These are phyloP conservation scores for Rhododendron simsii DNA, from an alignment of 148 eudicot genomes.

Conservation along the genomic window DNA sequence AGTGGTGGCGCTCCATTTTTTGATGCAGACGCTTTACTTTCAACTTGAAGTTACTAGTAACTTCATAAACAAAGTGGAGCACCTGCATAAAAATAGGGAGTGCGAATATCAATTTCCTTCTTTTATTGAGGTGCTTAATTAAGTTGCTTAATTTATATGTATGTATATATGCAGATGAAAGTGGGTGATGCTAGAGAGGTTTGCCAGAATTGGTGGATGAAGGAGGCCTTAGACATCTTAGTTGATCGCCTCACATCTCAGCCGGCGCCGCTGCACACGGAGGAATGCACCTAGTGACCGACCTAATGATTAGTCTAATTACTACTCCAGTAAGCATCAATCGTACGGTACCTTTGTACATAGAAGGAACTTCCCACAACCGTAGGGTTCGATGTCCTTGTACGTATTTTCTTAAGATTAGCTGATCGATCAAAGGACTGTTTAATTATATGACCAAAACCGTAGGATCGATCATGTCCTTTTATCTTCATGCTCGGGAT, in stretches of 20 bases:
- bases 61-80: too few species aligned
- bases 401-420: not conserved
- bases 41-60: too few species aligned
- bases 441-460: not conserved
- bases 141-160: not conserved
- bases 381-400: not conserved
- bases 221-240: constrained; percentile 45
- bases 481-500: too few species aligned
- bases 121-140: too few species aligned
- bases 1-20: too few species aligned
- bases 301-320: not conserved
- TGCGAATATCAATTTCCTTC: too few species aligned
- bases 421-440: not conserved
- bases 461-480: too few species aligned
- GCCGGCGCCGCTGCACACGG: not conserved
- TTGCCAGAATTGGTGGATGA: constrained; percentile 51
- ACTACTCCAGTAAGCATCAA: not conserved
- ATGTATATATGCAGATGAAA: constrained; percentile 26
- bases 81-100: too few species aligned
- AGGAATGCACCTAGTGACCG: not conserved
- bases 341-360: not conserved
- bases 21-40: too few species aligned
- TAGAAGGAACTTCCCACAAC: not conserved
- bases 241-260: constrained; percentile 26
- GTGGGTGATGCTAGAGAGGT: constrained; percentile 39